These are phyloP conservation scores for Paecilomyces formosus DNA, from an alignment of 2,329 filamentous ascomycete species.

Conservation along the genomic window DNA sequence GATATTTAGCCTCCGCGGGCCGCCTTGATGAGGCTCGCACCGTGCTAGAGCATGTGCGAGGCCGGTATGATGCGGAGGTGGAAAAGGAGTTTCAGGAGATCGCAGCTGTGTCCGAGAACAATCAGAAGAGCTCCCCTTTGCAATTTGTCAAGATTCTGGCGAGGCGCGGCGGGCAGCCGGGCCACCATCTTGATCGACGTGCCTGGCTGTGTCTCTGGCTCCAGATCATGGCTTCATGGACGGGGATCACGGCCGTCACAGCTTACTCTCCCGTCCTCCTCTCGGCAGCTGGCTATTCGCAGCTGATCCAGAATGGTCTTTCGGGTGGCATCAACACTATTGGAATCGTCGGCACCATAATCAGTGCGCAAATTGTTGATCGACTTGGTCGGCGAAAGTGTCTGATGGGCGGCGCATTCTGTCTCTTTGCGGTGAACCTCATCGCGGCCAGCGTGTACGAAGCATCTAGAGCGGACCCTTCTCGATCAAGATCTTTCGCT, in stretches of 20 bases:
- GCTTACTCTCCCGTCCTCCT: constrained; percentile 24
- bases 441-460: constrained; percentile 40
- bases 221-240: constrained; percentile 41
- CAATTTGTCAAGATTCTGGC: constrained; percentile 32
- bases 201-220: constrained; percentile 39
- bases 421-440: constrained; percentile 36
- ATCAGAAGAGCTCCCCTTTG: constrained; percentile 26
- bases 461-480: constrained; percentile 27
- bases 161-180: constrained; percentile 22
- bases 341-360: constrained; percentile 45
- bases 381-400: constrained; percentile 39
- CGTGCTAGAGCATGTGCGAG: constrained; percentile 33
- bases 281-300: constrained; percentile 19
- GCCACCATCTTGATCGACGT: constrained; percentile 28
- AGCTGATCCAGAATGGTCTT: constrained; percentile 39
- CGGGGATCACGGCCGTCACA: constrained; percentile 37
- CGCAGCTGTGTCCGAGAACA: constrained; percentile 20
- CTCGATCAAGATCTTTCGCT: constrained; percentile 21
- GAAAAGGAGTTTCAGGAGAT: constrained; percentile 27
- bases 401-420: constrained; percentile 32
- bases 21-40: constrained; percentile 42
- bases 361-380: constrained; percentile 46
- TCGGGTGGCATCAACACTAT: constrained; percentile 47
- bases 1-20: constrained; percentile 24
- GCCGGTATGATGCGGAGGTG: neutral